phyloP scores from a whole-genome alignment of 192 early-diverging fungal genomes.

The Spinellus fusiger region DNA sequence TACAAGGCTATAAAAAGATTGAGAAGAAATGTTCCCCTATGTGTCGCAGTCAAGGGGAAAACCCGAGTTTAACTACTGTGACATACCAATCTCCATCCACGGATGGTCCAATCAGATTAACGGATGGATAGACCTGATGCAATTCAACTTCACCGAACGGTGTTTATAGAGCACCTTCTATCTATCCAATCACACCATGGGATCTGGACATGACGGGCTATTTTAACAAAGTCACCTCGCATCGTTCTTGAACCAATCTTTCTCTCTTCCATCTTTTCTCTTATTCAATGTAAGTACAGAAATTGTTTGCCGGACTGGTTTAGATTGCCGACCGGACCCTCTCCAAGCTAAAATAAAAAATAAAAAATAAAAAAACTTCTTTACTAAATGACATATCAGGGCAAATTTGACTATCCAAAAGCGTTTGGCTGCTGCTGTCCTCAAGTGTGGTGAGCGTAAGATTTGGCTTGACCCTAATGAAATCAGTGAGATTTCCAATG shows the following conservation, averaged over 20 bases:
- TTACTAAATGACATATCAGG: conserved; percentile 33
- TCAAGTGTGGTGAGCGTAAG: conserved; percentile 97
- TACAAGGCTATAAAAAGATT: too few species aligned
- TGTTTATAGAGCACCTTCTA: neutral
- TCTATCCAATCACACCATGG: neutral
- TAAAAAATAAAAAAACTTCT: neutral
- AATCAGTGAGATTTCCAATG: conserved; percentile 87
- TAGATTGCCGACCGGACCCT: neutral
- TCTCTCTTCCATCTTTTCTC: neutral
- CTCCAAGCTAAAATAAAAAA: neutral
- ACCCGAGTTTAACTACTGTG: too few species aligned
- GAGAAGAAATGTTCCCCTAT: too few species aligned
- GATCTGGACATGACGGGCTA: neutral
- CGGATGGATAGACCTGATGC: neutral
- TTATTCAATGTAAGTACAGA: neutral
- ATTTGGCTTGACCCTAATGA: conserved; percentile 99
- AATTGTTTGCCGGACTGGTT: neutral
- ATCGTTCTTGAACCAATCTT: neutral
- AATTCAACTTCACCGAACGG: neutral
- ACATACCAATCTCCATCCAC: too few species aligned
- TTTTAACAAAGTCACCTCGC: neutral
- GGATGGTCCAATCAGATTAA: neutral
- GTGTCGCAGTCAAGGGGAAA: too few species aligned
- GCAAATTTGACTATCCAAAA: conserved; percentile 83
- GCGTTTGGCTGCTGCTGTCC: conserved; percentile 92